Evolutionary conservation across 2,329 filamentous ascomycete genomes (phyloP), one percentile per base, ranked within the genome.

Genomic region (Pseudogymnoascus sp.): DNA sequence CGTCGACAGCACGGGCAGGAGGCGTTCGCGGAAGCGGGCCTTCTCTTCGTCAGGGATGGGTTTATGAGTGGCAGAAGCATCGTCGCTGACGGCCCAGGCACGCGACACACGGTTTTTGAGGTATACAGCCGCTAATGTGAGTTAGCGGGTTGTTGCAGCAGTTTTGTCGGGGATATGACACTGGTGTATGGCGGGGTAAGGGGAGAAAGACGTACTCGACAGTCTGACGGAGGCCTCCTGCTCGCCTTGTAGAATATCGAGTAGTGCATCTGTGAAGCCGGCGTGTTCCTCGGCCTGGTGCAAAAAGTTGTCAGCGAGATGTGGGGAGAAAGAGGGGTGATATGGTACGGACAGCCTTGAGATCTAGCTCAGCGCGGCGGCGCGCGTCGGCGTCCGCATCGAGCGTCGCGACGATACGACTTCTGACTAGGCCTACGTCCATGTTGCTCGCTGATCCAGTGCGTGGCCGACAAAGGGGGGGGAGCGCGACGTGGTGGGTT

Each of bases 71-170:
- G 71, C 67, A 67, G 87, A 84, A 74, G 84, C 87, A 69, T 93
- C 89, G 69, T 96, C 90, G 73, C 83, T 82, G 67, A 85, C 86
- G 64, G 88, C 84, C 95, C 95, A 99, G 72, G 91, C 92, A 75
- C 93, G 90, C 76, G 90, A 93, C 76, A 98, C 90, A 75, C 93
- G 90, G 79, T 99, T 98, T 81, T 99, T 99, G 76, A 98, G 86
- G 79, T 98, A 99, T 71, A 99, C 91, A 74, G 93, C 93, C 73
- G 92, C 93, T 97, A 77, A 67, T 69, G 62, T 61, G 31, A 37
- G 57, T 61, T 41, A 61, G 57, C 57, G 57, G 31, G 31, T 36
- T 61, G 37, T 36, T 61, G 37, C 37, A 28, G 37, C 37, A 61
- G 25, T 54, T 31, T 19, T 14, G 48, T 66, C 61, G 66, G 66